These are phyloP conservation scores for Tylopilus plumbeoviolaceoides DNA, from an alignment of 768 basidiomycete genomes.

Conservation along the genomic window DNA sequence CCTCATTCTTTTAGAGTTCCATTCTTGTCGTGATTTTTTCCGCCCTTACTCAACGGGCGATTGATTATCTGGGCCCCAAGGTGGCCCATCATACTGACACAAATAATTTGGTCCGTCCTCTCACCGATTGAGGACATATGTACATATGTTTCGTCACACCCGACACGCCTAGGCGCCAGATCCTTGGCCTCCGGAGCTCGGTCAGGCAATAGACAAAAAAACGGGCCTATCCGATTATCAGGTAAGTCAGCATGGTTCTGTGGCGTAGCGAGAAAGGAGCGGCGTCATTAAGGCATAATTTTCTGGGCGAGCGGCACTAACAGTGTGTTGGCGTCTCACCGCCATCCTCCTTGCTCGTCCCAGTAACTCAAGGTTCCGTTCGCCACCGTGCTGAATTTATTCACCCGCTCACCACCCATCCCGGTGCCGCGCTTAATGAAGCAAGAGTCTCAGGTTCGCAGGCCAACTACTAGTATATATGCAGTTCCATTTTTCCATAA, in stretches of 20 bases:
- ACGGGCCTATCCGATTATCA: conserved; percentile 1
- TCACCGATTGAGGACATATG: neutral
- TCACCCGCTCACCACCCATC: too few relatives aligned
- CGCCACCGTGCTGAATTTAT: neutral
- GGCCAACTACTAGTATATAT: neutral
- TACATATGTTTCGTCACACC: conserved; percentile 1
- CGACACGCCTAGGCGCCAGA: neutral
- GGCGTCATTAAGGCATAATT: neutral
- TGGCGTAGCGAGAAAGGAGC: conserved; percentile 20
- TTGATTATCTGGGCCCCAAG: neutral
- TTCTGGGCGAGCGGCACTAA: neutral
- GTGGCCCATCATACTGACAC: neutral
- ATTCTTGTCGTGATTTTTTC: conserved; percentile 1
- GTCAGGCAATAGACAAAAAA: neutral
- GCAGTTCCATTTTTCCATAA: neutral
- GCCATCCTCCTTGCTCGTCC: neutral
- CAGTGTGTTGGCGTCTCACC: neutral
- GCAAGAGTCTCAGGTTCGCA: neutral
- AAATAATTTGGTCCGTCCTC: neutral
- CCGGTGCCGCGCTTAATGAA: neutral
- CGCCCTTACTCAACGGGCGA: neutral
- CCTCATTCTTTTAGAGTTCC: conserved; percentile 8
- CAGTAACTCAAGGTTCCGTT: neutral
- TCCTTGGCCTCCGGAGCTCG: neutral
- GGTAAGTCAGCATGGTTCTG: conserved; percentile 13